Conservation (phyloP, 495 filamentous ascomycete species). For the Hyaloscypha bicolor region DNA sequence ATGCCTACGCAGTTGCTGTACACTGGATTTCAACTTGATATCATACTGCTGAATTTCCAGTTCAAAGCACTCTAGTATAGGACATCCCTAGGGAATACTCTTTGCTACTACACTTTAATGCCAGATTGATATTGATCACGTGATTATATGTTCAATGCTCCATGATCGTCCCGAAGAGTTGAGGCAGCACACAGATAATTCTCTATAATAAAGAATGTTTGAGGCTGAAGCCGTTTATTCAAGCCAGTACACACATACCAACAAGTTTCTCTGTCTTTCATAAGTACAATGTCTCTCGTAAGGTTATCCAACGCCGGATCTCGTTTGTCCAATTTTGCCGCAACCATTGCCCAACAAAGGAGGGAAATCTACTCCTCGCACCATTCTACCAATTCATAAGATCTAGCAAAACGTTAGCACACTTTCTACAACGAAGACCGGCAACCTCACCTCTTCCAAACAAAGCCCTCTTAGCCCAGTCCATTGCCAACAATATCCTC, state of each 20-base stretch:
- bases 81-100: too few relatives aligned
- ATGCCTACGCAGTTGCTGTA: too few relatives aligned
- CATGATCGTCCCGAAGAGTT: background rate
- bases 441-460: slow-evolving; percentile 87
- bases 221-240: background rate
- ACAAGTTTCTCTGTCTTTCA: background rate
- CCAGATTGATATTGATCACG: too few relatives aligned
- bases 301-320: background rate
- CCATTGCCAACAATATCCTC: slow-evolving; percentile 90
- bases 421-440: background rate
- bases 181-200: background rate
- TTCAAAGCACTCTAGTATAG: too few relatives aligned
- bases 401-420: slow-evolving; percentile 27
- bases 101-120: too few relatives aligned
- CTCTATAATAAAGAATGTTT: background rate
- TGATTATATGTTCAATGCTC: too few relatives aligned
- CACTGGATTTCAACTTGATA: too few relatives aligned
- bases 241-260: background rate
- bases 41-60: too few relatives aligned
- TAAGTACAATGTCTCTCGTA: background rate
- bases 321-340: background rate
- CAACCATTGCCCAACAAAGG: background rate
- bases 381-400: slow-evolving; percentile 30
- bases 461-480: slow-evolving; percentile 93
- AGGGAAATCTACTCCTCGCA: background rate